Evolutionary conservation across 106 monocot genomes (phyloP).

Genomic region (Agapanthus africanus): DNA sequence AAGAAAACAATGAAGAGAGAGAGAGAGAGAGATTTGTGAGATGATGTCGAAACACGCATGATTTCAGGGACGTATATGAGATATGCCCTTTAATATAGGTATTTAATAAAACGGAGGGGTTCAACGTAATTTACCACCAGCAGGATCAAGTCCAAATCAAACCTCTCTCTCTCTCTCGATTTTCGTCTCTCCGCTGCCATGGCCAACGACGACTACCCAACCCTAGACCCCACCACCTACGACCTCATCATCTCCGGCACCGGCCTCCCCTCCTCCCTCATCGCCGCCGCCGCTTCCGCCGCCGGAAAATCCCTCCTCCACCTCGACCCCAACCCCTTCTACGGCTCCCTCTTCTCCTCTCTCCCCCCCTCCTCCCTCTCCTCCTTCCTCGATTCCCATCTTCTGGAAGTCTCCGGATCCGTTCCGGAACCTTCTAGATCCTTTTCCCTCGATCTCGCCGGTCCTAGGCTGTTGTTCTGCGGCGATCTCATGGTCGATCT

Average conservation of each 20-base stretch:
- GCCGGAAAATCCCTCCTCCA: constrained; percentile 83
- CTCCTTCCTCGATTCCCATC: neutral
- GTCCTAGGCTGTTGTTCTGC: constrained; percentile 79
- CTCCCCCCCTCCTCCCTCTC: constrained; percentile 33
- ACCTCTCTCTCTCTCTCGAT: too few species aligned
- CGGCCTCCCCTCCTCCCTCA: constrained; percentile 58
- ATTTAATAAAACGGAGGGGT: too few species aligned
- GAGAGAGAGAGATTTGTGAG: too few species aligned
- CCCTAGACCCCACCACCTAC: constrained; percentile 39
- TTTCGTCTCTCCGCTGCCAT: neutral
- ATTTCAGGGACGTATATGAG: too few species aligned
- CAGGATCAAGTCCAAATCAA: too few species aligned
- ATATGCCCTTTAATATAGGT: too few species aligned
- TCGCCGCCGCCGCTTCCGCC: constrained; percentile 70
- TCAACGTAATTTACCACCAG: too few species aligned
- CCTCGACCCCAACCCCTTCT: constrained; percentile 80
- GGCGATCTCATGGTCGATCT: constrained; percentile 73
- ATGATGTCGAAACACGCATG: too few species aligned
- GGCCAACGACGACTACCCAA: constrained; percentile 5
- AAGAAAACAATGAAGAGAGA: too few species aligned
- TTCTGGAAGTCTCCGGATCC: neutral
- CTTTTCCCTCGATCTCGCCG: constrained; percentile 57
- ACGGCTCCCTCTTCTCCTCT: constrained; percentile 83
- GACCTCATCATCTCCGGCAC: constrained; percentile 81
- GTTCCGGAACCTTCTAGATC: constrained; percentile 39